Conservation (phyloP, 768 basidiomycete species). For the Omphalotus guepiniiformis region DNA sequence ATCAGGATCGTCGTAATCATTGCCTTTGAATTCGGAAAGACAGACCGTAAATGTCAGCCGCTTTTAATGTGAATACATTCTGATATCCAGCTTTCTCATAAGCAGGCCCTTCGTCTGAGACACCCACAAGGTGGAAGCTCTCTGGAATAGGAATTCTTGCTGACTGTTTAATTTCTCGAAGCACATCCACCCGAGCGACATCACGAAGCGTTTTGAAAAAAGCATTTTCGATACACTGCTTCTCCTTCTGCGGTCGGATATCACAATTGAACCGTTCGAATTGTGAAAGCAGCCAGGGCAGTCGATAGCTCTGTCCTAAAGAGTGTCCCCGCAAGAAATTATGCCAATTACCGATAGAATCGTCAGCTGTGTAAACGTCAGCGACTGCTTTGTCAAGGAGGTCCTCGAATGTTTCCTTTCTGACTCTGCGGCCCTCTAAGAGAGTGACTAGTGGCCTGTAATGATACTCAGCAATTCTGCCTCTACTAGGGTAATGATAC, state of each 20-base stretch:
- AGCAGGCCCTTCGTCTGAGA: conserved; percentile 78
- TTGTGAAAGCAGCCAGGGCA: conserved; percentile 43
- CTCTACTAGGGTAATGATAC: conserved; percentile 10
- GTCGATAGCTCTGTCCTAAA: conserved; percentile 40
- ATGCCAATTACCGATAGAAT: conserved; percentile 46
- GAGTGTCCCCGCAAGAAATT: conserved; percentile 44
- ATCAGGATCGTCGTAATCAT: background rate
- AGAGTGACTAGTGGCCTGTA: conserved; percentile 70
- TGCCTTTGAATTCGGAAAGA: background rate
- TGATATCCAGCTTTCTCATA: conserved; percentile 45
- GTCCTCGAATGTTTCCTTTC: conserved; percentile 48
- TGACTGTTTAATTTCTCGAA: conserved; percentile 71
- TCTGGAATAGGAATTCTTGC: conserved; percentile 71
- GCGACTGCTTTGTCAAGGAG: conserved; percentile 61
- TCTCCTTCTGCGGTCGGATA: conserved; percentile 19
- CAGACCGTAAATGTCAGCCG: conserved; percentile 66
- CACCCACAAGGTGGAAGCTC: conserved; percentile 69
- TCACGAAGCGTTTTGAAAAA: conserved; percentile 58
- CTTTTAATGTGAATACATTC: conserved; percentile 50
- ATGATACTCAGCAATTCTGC: background rate
- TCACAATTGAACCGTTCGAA: conserved; percentile 43
- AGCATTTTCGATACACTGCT: conserved; percentile 42
- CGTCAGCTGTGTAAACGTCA: conserved; percentile 54
- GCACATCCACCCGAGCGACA: conserved; percentile 57
- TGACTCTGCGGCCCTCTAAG: conserved; percentile 71